phyloP scores from a whole-genome alignment of 768 basidiomycete species.

The Tulasnella sp. region DNA sequence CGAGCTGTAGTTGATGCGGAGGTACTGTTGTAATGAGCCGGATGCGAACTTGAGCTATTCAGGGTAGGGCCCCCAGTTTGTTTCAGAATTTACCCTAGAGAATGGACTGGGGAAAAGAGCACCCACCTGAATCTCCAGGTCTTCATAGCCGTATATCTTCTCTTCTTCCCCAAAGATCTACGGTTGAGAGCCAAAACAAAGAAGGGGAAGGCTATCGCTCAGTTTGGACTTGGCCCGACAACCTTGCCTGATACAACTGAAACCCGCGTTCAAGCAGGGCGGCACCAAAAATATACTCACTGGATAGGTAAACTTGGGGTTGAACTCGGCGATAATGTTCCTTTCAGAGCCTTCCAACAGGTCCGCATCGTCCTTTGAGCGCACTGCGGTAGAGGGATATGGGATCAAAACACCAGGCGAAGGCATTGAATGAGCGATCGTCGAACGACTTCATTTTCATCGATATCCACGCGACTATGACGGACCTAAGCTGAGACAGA shows the following conservation, averaged over 20 bases:
- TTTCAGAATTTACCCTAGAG: not conserved
- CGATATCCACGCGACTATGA: conserved; percentile 17
- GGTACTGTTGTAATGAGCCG: conserved; percentile 71
- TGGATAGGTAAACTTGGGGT: conserved; percentile 91
- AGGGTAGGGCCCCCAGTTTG: not conserved
- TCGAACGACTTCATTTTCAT: not conserved
- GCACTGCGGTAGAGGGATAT: conserved; percentile 45
- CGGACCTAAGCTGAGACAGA: conserved; percentile 67
- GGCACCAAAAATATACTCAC: conserved; percentile 45
- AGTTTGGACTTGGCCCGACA: not conserved
- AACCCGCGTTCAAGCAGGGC: not conserved
- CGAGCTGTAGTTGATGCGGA: conserved; percentile 58
- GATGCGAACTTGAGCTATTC: conserved; percentile 75
- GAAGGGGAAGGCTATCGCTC: not conserved
- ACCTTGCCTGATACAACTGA: not conserved
- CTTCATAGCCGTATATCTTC: conserved; percentile 89
- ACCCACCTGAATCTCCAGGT: conserved; percentile 69
- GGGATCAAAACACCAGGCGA: not conserved
- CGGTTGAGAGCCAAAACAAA: not conserved
- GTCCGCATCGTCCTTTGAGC: conserved; percentile 58
- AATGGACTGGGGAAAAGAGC: conserved; percentile 26
- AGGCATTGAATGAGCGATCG: conserved; percentile 1
- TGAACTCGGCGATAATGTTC: conserved; percentile 60
- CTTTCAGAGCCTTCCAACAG: conserved; percentile 39
- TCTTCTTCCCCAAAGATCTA: conserved; percentile 95